Conservation (phyloP, 1,284 basidiomycete genomes). For the Tilletia setariae region DNA sequence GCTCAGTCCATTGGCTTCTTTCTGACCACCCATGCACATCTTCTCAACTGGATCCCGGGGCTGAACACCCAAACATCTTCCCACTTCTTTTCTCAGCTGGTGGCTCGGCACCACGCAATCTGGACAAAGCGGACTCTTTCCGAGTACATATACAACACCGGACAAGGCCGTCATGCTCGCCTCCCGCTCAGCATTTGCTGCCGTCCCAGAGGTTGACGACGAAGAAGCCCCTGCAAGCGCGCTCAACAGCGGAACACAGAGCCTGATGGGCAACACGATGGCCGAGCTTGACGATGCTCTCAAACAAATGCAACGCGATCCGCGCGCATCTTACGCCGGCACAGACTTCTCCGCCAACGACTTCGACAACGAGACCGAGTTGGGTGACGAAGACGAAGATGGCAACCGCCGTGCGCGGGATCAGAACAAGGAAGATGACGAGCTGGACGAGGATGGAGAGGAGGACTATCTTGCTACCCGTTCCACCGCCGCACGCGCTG, state of each 20-base stretch:
- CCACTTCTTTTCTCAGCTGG: neutral
- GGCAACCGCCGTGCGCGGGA: neutral
- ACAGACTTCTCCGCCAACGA: neutral
- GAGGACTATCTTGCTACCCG: slow-evolving; percentile 19
- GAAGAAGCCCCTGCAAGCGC: neutral
- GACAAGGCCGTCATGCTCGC: slow-evolving; percentile 38
- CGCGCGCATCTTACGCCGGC: neutral
- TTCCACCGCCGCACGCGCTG: slow-evolving; percentile 40
- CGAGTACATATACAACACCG: slow-evolving; percentile 73
- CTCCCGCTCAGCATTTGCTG: slow-evolving; percentile 22
- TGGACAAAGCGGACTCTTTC: slow-evolving; percentile 84
- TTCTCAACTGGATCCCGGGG: neutral
- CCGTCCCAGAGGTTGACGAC: slow-evolving; percentile 20
- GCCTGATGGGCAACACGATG: slow-evolving; percentile 14
- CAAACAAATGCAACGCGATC: slow-evolving; percentile 10
- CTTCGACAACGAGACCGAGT: slow-evolving; percentile 1
- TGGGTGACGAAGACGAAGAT: neutral
- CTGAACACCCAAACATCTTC: neutral
- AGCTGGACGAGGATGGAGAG: slow-evolving; percentile 18
- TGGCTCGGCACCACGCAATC: slow-evolving; percentile 74
- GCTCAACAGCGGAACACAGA: neutral
- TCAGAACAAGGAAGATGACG: neutral
- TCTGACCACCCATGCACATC: neutral
- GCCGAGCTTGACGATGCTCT: slow-evolving; percentile 14
- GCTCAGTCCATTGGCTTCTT: too few relatives aligned